These are phyloP conservation scores for Schoenoplectus triqueter DNA, from an alignment of 202 grass and related monocot genomes.

Conservation along the genomic window DNA sequence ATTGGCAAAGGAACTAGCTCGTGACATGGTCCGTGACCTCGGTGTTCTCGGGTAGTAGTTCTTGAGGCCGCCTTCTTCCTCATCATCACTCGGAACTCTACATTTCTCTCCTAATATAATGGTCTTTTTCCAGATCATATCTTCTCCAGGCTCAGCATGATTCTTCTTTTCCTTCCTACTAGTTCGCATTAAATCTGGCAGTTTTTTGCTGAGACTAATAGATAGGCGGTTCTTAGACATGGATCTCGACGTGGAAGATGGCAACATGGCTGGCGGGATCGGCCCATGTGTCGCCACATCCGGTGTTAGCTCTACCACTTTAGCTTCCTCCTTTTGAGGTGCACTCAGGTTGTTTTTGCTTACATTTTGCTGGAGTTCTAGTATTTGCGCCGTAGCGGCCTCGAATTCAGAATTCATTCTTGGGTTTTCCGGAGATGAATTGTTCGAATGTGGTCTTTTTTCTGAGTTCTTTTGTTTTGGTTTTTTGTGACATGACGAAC, in stretches of 20 bases:
- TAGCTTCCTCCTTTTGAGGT: constrained; percentile 5
- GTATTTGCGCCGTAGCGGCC: constrained; percentile 18
- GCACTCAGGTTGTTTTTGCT: neutral
- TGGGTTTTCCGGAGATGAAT: neutral
- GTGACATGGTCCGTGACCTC: constrained; percentile 58
- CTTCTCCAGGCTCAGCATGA: constrained; percentile 38
- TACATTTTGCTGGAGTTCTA: constrained; percentile 29
- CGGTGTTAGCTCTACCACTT: constrained; percentile 23
- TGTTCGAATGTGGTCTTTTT: constrained; percentile 8
- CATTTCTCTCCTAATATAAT: constrained; percentile 80
- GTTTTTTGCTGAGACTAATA: constrained; percentile 52
- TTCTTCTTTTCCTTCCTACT: constrained; percentile 41
- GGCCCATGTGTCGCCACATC: constrained; percentile 72
- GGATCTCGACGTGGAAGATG: constrained; percentile 36
- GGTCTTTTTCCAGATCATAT: constrained; percentile 71
- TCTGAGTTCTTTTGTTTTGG: constrained; percentile 21
- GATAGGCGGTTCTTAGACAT: constrained; percentile 49
- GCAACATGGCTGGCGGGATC: constrained; percentile 40
- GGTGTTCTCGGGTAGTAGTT: constrained; percentile 64
- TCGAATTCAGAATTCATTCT: constrained; percentile 11
- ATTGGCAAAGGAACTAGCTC: constrained; percentile 61
- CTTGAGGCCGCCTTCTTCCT: constrained; percentile 47
- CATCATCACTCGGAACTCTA: constrained; percentile 49
- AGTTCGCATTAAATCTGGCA: constrained; percentile 50
- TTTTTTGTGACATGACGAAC: constrained; percentile 38